Evolutionary conservation across 2,329 filamentous ascomycete genomes (phyloP).

Genomic region (Talaromyces amestolkiae): DNA sequence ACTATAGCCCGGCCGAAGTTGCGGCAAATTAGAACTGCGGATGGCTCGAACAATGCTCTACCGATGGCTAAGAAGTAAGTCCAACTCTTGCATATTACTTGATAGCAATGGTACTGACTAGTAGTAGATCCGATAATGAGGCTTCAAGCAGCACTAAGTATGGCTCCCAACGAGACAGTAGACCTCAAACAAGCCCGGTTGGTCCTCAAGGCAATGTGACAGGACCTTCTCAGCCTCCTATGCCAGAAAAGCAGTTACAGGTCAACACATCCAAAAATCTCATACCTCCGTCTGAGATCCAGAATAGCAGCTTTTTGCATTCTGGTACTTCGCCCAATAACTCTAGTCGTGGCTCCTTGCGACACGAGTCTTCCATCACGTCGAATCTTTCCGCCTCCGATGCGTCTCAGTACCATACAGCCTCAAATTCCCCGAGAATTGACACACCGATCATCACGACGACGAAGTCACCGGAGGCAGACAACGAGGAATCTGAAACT

Average conservation of each 20-base stretch:
- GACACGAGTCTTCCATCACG: conserved; percentile 30
- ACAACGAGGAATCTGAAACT: conserved; percentile 21
- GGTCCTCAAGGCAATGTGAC: conserved; percentile 18
- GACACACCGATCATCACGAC: conserved; percentile 12
- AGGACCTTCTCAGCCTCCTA: conserved; percentile 17
- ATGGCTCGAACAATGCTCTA: conserved; percentile 25
- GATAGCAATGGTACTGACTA: conserved; percentile 31
- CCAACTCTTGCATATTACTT: neutral
- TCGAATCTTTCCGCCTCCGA: conserved; percentile 38
- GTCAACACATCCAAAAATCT: conserved; percentile 12
- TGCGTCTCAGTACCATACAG: conserved; percentile 45
- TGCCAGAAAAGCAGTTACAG: conserved; percentile 10
- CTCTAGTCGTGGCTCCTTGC: conserved; percentile 16
- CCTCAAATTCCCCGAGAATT: conserved; percentile 37
- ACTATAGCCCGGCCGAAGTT: conserved; percentile 7
- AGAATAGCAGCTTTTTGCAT: conserved; percentile 10
- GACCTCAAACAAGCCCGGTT: conserved; percentile 27
- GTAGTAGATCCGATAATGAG: conserved; percentile 38
- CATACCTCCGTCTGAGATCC: conserved; percentile 9
- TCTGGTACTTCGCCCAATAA: conserved; percentile 7
- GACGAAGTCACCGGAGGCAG: conserved; percentile 15
- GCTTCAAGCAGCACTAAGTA: conserved; percentile 22
- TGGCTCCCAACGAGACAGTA: conserved; percentile 13
- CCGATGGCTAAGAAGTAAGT: conserved; percentile 16
- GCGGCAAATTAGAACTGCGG: conserved; percentile 21